Conservation (phyloP, 257 asterid species). For the Nemophila menziesii region DNA sequence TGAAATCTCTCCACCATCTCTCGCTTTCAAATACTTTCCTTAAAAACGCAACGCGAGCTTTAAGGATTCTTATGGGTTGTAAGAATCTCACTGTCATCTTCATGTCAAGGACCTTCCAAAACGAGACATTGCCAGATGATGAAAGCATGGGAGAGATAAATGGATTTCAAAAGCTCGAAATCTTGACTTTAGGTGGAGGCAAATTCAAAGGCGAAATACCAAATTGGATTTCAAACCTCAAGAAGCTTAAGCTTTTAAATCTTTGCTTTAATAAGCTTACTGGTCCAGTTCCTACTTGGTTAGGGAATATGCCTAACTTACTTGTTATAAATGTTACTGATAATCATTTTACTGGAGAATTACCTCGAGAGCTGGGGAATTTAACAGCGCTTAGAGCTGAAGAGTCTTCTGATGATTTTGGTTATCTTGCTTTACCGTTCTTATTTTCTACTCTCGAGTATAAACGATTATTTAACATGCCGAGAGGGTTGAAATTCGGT, state of each 20-base stretch:
- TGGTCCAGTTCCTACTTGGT: constrained; percentile 55
- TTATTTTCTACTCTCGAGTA: constrained; percentile 25
- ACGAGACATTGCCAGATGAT: constrained; percentile 5
- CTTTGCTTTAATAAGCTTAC: no score
- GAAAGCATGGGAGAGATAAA: not conserved
- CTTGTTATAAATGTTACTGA: constrained; percentile 29
- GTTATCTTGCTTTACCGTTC: constrained; percentile 31
- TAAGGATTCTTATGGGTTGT: constrained; percentile 27
- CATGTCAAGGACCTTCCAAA: constrained; percentile 1
- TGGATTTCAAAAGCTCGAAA: not conserved
- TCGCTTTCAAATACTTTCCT: constrained; percentile 30
- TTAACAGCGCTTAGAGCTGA: constrained; percentile 28
- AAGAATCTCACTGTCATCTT: constrained; percentile 31
- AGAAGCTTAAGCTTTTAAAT: no score
- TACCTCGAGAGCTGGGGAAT: constrained; percentile 25
- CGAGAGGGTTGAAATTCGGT: constrained; percentile 32
- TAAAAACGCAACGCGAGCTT: constrained; percentile 25
- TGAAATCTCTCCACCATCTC: constrained; percentile 21
- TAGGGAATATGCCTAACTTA: constrained; percentile 34
- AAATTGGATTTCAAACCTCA: no score
- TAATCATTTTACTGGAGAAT: constrained; percentile 24
- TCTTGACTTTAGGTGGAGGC: no score
- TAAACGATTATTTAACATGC: constrained; percentile 37
- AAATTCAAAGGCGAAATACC: no score
- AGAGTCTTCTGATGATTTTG: constrained; percentile 26